Percentiles rank a stretch among this genome's conserved stretches.
Evolutionary conservation across 2,329 filamentous ascomycete genomes (phyloP).

Genomic region (Plenodomus lindquistii): DNA sequence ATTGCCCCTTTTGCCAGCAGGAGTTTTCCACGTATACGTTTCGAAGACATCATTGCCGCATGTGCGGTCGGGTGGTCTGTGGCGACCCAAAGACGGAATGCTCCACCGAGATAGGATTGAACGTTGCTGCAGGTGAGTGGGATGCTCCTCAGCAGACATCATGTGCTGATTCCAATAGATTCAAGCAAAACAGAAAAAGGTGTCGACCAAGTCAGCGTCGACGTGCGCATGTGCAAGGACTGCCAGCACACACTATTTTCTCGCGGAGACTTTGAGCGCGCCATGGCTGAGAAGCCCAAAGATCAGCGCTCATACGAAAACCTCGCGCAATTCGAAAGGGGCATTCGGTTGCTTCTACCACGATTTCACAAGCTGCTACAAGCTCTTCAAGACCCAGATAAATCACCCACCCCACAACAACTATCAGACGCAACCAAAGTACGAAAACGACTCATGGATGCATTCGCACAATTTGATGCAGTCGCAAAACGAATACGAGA

Average conservation of each 20-base stretch:
- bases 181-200: slow-evolving; percentile 47
- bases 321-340: slow-evolving; percentile 82
- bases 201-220: slow-evolving; percentile 66
- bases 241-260: slow-evolving; percentile 75
- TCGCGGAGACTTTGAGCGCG: slow-evolving; percentile 76
- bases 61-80: slow-evolving; percentile 92
- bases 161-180: slow-evolving; percentile 17
- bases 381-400: slow-evolving; percentile 72
- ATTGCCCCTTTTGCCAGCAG: slow-evolving; percentile 94
- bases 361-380: slow-evolving; percentile 79
- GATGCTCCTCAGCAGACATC: not conserved
- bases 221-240: slow-evolving; percentile 89
- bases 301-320: slow-evolving; percentile 84
- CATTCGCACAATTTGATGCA: slow-evolving; percentile 83
- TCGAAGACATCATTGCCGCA: slow-evolving; percentile 88
- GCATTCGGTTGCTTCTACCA: slow-evolving; percentile 79
- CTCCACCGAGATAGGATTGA: slow-evolving; percentile 81
- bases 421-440: slow-evolving; percentile 86
- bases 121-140: slow-evolving; percentile 67
- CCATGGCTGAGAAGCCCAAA: slow-evolving; percentile 68
- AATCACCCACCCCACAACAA: slow-evolving; percentile 68
- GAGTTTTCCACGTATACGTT: slow-evolving; percentile 94
- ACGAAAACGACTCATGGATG: slow-evolving; percentile 85
- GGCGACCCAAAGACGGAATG: slow-evolving; percentile 83
- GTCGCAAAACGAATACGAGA: slow-evolving; percentile 82